Percentiles rank a stretch among this genome's conserved stretches.
These are phyloP conservation scores for Penicillium waksmanii DNA, from an alignment of 495 filamentous ascomycete genomes.

Conservation along the genomic window DNA sequence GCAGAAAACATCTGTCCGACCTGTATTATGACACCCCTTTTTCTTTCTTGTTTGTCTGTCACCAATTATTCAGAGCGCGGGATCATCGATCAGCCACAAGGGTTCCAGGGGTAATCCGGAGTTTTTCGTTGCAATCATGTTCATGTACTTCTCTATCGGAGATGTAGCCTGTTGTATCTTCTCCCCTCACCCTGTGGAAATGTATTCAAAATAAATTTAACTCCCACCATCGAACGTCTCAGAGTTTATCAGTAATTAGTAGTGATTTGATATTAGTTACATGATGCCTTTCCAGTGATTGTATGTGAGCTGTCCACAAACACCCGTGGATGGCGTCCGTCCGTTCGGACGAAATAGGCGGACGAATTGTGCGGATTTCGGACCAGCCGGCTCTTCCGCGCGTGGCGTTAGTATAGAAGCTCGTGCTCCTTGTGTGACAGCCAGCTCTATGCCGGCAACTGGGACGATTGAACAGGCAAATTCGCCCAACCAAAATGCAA, in stretches of 20 bases:
- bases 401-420: background rate
- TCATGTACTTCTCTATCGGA: constrained; percentile 50
- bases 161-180: constrained; percentile 42
- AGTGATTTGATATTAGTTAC: background rate
- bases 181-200: constrained; percentile 33
- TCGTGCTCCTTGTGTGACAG: background rate
- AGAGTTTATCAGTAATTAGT: background rate
- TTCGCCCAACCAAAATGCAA: too few relatives aligned
- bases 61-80: constrained; percentile 41
- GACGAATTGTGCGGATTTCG: constrained; percentile 21
- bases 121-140: constrained; percentile 45
- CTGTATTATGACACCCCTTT: constrained; percentile 44
- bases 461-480: background rate
- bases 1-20: constrained; percentile 16
- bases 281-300: too few relatives aligned
- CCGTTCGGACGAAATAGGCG: constrained; percentile 29
- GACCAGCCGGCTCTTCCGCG: constrained; percentile 11
- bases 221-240: constrained; percentile 2
- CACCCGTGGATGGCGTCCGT: too few relatives aligned
- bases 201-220: constrained; percentile 29
- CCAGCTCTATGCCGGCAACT: background rate
- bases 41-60: constrained; percentile 38
- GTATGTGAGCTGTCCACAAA: too few relatives aligned
- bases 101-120: constrained; percentile 41
- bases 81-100: constrained; percentile 37